phyloP scores from a whole-genome alignment of 768 basidiomycete species.

The Russula sp. region DNA sequence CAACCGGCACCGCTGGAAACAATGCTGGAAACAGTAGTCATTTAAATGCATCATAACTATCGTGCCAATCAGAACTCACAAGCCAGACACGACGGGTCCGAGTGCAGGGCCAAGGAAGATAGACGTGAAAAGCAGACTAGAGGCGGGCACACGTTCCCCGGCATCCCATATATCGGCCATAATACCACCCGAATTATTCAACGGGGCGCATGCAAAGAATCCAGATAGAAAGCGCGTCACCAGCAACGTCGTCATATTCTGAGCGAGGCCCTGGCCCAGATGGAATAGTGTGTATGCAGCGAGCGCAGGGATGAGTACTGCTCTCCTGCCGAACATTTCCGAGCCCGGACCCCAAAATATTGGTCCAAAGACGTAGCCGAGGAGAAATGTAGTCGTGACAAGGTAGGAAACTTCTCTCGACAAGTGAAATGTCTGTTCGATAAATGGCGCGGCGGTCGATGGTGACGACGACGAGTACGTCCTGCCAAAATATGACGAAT shows the following conservation, averaged over 20 bases:
- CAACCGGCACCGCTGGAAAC: conserved; percentile 4
- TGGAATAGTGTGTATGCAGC: conserved; percentile 8
- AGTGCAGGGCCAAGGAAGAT: conserved; percentile 24
- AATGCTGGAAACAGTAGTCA: neutral
- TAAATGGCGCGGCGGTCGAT: neutral
- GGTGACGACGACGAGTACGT: conserved; percentile 17
- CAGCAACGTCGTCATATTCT: conserved; percentile 15
- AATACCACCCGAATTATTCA: conserved; percentile 21
- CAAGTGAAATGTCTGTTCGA: neutral
- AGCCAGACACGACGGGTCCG: conserved; percentile 21
- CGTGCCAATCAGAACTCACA: conserved; percentile 1
- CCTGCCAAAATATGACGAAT: neutral
- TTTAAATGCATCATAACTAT: neutral
- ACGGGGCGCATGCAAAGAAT: conserved; percentile 21
- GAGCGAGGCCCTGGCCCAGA: conserved; percentile 12
- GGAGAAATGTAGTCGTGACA: conserved; percentile 11
- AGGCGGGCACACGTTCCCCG: conserved; percentile 14
- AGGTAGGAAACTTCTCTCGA: conserved; percentile 7
- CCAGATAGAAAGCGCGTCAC: conserved; percentile 24
- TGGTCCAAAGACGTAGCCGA: conserved; percentile 13
- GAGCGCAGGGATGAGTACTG: conserved; percentile 11
- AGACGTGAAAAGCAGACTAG: conserved; percentile 16
- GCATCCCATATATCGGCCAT: conserved; percentile 25
- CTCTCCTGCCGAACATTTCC: conserved; percentile 19
- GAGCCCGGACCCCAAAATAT: conserved; percentile 21